phyloP scores from a whole-genome alignment of 2,329 filamentous ascomycete genomes.

The Sarocladium brachiariae region DNA sequence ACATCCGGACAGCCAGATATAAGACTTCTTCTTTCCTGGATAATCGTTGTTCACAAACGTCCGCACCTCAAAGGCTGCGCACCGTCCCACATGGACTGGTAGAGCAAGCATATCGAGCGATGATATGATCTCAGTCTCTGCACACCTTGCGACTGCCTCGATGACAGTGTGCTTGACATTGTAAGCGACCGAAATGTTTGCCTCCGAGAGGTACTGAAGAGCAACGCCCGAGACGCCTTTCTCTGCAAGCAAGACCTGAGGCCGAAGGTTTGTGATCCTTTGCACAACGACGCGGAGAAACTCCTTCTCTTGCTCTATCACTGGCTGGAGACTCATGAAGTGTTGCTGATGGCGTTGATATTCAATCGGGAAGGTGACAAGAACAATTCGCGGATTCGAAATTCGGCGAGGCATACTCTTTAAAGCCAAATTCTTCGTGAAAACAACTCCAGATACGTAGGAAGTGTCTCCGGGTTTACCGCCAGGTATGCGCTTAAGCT shows the following conservation, averaged over 20 bases:
- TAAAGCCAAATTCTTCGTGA: conserved; percentile 91
- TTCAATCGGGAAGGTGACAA: conserved; percentile 92
- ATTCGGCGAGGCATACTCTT: conserved; percentile 95
- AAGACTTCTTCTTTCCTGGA: conserved; percentile 78
- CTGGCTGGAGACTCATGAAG: conserved; percentile 96
- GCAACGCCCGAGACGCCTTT: conserved; percentile 89
- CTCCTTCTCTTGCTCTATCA: conserved; percentile 94
- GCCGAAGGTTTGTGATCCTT: conserved; percentile 77
- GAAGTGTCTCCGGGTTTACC: conserved; percentile 84
- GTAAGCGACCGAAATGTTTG: conserved; percentile 87
- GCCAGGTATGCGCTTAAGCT: conserved; percentile 91
- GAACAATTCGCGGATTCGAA: conserved; percentile 74
- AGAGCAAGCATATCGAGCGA: conserved; percentile 88
- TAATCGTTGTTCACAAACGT: conserved; percentile 80
- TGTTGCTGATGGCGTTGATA: conserved; percentile 83
- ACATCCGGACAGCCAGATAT: conserved; percentile 90
- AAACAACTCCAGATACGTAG: conserved; percentile 96
- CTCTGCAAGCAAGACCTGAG: conserved; percentile 83
- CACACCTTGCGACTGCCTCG: conserved; percentile 87
- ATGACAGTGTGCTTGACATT: conserved; percentile 96
- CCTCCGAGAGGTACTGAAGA: conserved; percentile 78
- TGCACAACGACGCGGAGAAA: conserved; percentile 88
- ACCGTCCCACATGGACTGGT: conserved; percentile 66
- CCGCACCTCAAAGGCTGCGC: conserved; percentile 87
- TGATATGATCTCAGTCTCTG: conserved; percentile 86